A percentile compares a stretch with the other conserved stretches of the same genome.
phyloP scores from a whole-genome alignment of 2,329 filamentous ascomycete genomes.

The Trichoderma lentiforme region DNA sequence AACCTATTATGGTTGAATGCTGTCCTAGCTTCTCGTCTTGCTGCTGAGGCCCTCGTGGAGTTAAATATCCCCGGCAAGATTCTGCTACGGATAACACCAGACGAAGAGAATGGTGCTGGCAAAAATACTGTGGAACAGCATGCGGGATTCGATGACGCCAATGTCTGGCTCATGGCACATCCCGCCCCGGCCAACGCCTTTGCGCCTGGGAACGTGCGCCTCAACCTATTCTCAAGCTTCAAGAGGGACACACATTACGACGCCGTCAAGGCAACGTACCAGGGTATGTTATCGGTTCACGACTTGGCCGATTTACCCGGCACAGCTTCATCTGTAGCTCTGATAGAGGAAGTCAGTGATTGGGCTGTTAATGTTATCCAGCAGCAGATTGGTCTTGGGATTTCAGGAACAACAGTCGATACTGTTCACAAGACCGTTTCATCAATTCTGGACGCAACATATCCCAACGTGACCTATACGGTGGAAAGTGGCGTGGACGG shows the following conservation, averaged over 20 bases:
- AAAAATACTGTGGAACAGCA: slow-evolving; percentile 29
- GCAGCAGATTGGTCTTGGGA: not conserved
- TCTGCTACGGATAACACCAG: slow-evolving; percentile 40
- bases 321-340: not conserved
- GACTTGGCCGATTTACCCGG: not conserved
- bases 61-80: slow-evolving; percentile 27
- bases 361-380: not conserved
- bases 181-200: slow-evolving; percentile 16
- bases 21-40: slow-evolving; percentile 29
- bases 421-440: not conserved
- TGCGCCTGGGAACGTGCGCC: not conserved
- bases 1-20: slow-evolving; percentile 43
- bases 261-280: not conserved
- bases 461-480: not conserved
- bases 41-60: slow-evolving; percentile 28
- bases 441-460: not conserved
- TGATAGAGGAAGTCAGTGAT: not conserved
- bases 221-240: not conserved
- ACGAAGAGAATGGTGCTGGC: slow-evolving; percentile 42
- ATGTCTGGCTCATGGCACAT: slow-evolving; percentile 31
- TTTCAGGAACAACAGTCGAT: not conserved
- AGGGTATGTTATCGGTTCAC: not conserved
- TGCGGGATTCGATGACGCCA: slow-evolving; percentile 27
- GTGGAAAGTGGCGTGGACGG: not conserved
- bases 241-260: not conserved